Conservation (phyloP, 148 eudicot species). For the Cornus kousa region DNA sequence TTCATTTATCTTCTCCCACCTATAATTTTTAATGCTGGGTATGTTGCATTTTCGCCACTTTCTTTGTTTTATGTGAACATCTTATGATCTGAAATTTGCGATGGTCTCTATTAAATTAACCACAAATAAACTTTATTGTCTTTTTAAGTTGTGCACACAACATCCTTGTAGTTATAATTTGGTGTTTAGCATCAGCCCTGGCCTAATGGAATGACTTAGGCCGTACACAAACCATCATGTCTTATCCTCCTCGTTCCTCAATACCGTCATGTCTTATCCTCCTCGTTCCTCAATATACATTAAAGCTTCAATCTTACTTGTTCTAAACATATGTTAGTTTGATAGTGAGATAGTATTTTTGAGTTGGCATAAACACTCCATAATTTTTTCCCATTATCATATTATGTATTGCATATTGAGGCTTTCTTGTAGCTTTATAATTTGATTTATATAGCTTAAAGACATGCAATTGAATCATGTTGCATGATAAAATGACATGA, state of each 20-base stretch:
- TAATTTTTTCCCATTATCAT: not conserved
- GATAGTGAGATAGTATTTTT: not conserved
- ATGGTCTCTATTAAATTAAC: not conserved
- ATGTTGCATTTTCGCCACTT: constrained; percentile 11
- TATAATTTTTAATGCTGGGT: constrained; percentile 90
- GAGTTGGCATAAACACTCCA: not conserved
- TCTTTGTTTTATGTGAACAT: constrained; percentile 2
- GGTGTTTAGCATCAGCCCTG: not conserved
- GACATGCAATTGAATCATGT: not conserved
- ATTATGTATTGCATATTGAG: not conserved
- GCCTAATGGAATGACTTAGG: too few relatives aligned
- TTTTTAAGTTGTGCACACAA: not conserved
- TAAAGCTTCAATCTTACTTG: not conserved
- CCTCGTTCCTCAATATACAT: not conserved
- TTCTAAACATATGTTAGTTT: not conserved
- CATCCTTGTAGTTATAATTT: not conserved
- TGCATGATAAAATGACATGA: too few relatives aligned
- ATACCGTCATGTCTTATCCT: too few relatives aligned
- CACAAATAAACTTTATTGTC: not conserved
- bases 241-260: too few relatives aligned
- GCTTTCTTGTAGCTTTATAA: not conserved
- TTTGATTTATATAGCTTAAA: not conserved
- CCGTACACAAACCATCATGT: too few relatives aligned
- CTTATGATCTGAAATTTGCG: not conserved
- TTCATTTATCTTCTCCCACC: constrained; percentile 84